phyloP scores from a whole-genome alignment of 1,139 yeast genomes.

The Pichia sp. region DNA sequence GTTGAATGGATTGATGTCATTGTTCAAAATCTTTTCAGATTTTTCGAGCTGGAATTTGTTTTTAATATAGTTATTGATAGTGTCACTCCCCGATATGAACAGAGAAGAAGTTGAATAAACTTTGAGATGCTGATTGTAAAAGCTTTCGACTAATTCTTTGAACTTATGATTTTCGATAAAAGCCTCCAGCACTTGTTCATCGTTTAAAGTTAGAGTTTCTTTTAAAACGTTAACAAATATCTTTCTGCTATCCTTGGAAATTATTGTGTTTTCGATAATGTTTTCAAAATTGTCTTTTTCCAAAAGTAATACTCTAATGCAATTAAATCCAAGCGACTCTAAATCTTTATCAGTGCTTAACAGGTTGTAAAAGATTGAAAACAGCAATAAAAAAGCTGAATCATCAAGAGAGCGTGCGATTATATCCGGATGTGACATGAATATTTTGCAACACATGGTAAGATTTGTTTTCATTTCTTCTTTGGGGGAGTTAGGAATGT shows the following conservation, averaged over 20 bases:
- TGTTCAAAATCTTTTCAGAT: slow-evolving; percentile 34
- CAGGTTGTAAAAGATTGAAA: slow-evolving; percentile 5
- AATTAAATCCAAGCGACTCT: slow-evolving; percentile 8
- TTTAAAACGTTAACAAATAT: slow-evolving; percentile 1
- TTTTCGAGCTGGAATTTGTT: slow-evolving; percentile 3
- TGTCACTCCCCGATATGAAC: slow-evolving; percentile 1
- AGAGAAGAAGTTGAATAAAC: not conserved
- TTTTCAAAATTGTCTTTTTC: not conserved
- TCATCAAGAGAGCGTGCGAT: slow-evolving; percentile 10
- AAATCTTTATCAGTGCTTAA: slow-evolving; percentile 3
- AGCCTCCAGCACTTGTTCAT: slow-evolving; percentile 2
- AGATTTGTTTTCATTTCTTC: not conserved
- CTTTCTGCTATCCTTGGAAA: not conserved
- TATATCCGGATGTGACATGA: slow-evolving; percentile 22
- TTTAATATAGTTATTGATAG: slow-evolving; percentile 2
- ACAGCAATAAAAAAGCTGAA: slow-evolving; percentile 5
- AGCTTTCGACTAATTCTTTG: not conserved
- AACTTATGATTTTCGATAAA: slow-evolving; percentile 3
- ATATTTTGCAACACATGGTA: slow-evolving; percentile 19
- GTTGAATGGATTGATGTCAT: slow-evolving; percentile 46
- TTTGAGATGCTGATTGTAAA: not conserved
- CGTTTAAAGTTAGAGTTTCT: not conserved
- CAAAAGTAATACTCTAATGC: slow-evolving; percentile 20
- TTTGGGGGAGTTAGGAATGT: slow-evolving; percentile 4
- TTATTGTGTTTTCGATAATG: not conserved